Evolutionary conservation across 192 early-diverging fungal species (phyloP), one percentile per base, ranked within the genome.

Genomic region (Umbelopsis vinacea): DNA sequence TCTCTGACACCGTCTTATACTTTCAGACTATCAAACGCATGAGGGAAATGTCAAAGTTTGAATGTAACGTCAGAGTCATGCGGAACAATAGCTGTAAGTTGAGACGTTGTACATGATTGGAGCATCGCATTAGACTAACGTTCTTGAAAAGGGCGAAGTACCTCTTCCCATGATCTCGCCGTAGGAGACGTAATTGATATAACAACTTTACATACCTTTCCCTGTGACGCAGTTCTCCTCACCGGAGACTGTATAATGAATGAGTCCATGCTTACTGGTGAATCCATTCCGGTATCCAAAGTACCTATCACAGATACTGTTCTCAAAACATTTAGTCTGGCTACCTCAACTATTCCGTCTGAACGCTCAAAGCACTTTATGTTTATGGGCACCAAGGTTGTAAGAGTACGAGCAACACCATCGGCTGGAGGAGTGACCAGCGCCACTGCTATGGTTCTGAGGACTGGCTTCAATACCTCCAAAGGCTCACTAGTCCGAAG

Each of bases 211-310:
- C 70, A 80, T 24, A 83, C 86, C 2, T 83, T 97, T 35, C 96
- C 98, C 0, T 98, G 96, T 79, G 98, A 99, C 74, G 94, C 94
- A 4, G 82, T 98, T 33, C 85, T 99, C 17, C 84, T 98, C 14
- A 86, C 92, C 26, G 98, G 98, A 45, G 94, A 95, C 75, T 98
- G 96, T 73, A 98, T 99, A 70, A 90, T 98, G 40, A 98, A 98
- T 84, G 98, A 98, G 82, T 92, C 88, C 75, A 97, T 99, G 96
- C 85, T 99, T 15, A 99, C 98, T 0, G 98, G 98, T 60, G 98
- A 99, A 76, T 95, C 93, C 46, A 85, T 98, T 3, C 96, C 96
- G 0, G 94, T 99, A 19, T 94, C 94, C 29, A 99, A 99, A 76
- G 82, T 83, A 2, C 92, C 96, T 0, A 89, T 96, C 15, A 86